These are phyloP conservation scores for Populus deltoides DNA, from an alignment of 345 rosid genomes.

Conservation along the genomic window DNA sequence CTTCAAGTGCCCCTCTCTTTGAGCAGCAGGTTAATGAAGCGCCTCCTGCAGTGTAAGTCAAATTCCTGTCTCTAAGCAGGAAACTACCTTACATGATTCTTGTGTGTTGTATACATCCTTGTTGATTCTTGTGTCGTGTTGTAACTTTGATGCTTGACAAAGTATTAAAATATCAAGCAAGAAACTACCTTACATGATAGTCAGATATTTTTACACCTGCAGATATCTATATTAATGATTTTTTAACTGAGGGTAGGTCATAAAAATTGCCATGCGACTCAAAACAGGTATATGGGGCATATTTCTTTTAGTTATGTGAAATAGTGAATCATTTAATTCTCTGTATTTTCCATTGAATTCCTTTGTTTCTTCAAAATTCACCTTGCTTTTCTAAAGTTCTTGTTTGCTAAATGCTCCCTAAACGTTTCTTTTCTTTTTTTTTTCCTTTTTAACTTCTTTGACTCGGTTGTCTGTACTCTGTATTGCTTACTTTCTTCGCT, in stretches of 20 bases:
- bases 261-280: too few relatives aligned
- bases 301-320: neutral
- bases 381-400: neutral
- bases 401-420: neutral
- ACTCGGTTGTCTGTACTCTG: neutral
- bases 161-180: neutral
- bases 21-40: constrained; percentile 71
- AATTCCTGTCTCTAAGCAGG: neutral
- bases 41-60: constrained; percentile 62
- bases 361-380: neutral
- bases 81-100: too few relatives aligned
- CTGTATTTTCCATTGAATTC: neutral
- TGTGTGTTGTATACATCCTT: neutral
- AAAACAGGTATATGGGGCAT: neutral
- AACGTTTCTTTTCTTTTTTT: neutral
- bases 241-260: neutral
- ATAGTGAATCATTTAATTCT: neutral
- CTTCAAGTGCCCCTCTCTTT: constrained; percentile 56
- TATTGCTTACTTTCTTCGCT: neutral
- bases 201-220: neutral
- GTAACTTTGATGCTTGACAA: neutral
- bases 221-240: neutral
- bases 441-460: neutral
- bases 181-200: neutral
- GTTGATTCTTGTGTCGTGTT: neutral